phyloP scores from a whole-genome alignment of 1,284 basidiomycete species.

The Fomitiporia mediterranea region DNA sequence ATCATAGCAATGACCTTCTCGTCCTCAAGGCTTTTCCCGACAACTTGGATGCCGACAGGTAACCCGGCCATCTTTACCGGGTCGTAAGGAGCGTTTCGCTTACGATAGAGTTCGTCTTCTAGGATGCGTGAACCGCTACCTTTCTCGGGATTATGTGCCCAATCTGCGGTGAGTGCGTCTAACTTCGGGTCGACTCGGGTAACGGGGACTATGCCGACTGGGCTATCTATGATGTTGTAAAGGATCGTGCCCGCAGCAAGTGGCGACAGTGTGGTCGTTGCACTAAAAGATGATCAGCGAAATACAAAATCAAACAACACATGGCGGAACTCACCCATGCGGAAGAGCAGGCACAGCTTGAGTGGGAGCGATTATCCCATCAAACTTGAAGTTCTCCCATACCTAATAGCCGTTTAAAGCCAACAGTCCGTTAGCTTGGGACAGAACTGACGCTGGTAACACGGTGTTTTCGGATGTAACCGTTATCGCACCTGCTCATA shows the following conservation, averaged over 20 bases:
- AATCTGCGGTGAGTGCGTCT: constrained; percentile 61
- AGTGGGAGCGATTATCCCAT: constrained; percentile 74
- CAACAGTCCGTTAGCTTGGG: background rate
- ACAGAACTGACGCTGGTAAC: no score
- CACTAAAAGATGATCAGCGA: constrained; percentile 31
- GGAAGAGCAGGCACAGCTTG: constrained; percentile 69
- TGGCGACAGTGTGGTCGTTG: constrained; percentile 48
- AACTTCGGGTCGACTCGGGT: constrained; percentile 64
- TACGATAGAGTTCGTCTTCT: constrained; percentile 54
- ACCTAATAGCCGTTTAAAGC: constrained; percentile 39
- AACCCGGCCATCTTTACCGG: constrained; percentile 70
- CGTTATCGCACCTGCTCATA: constrained; percentile 46
- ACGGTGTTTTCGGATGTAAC: no score
- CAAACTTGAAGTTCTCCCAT: constrained; percentile 66
- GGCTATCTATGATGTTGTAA: constrained; percentile 76
- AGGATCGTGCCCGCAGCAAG: constrained; percentile 48
- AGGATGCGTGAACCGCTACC: constrained; percentile 49
- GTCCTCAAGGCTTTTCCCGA: constrained; percentile 77
- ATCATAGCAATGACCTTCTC: constrained; percentile 84
- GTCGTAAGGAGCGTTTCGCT: constrained; percentile 56
- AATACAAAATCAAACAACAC: background rate
- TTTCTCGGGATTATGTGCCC: constrained; percentile 36
- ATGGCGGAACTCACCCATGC: constrained; percentile 48
- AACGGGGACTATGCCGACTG: constrained; percentile 77
- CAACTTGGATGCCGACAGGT: constrained; percentile 81